Base-by-base conservation (phyloP, 305 asterid genomes). In the Fraxinus platypoda region DNA sequence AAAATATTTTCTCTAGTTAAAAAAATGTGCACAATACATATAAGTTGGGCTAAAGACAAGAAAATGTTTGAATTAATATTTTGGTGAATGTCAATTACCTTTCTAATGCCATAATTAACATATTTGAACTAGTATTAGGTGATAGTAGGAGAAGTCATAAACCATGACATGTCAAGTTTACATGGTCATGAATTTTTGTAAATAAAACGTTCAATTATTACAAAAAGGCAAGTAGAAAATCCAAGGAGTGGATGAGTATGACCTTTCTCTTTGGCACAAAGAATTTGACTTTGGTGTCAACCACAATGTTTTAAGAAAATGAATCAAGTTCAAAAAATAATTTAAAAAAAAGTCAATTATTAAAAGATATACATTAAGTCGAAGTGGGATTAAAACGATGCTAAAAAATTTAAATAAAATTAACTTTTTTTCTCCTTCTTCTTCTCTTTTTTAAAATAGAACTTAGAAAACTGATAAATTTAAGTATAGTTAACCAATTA, bases 121-220 rank as follows among this genome's bases (percentile, higher is more conserved):
- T 85, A 75, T 83, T 35, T 80, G 59, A 37, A 79, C 84, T 54
- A 64, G 38, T 71, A 77, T 35, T 70, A 38, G 82, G 78, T 73
- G 76, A 62, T 37, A 31, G 75, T 83, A 74, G 79, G 84, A 70
- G 30, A 25, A 76, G 88, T 78, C 88, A 83, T 76, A 89, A 81
- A 82, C 85, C 81, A 73, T 88, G 92, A 87, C 89, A 77, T 68
- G 54, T 30, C 46, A 0, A 78, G 84, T 87, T 81, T 83, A 85
- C 74, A 80, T 13, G 1, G 88, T 85, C 87, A 81, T 52, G 11
- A 37, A 6, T 80, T 80, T 82, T 75, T 64, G 52, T 64, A 77
- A 17, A 80, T 43, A 30, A 3, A 80, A 81, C 83, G 81, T 85
- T 85, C 87, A 68, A 38, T 76, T 17, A 15, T 15, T 49, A 49